Base-by-base conservation (phyloP, 768 basidiomycete species). In the Boletus pseudopeckii region DNA sequence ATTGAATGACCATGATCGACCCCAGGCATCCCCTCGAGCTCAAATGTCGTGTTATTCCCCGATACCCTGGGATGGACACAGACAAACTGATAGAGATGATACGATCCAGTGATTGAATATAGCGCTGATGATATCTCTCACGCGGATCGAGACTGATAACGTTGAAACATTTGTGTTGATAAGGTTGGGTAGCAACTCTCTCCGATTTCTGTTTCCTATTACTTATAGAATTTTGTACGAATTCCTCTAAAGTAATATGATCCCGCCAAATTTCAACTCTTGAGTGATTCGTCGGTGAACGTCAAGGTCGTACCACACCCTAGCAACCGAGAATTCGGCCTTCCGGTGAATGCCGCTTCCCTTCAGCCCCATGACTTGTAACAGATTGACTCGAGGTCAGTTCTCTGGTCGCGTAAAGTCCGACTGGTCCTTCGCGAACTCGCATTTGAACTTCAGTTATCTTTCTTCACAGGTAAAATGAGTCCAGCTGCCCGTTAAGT, bases 1-100 rank as follows among this genome's bases (percentile, higher is more conserved):
- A 6, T n/a, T 14, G 28, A 34, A 40, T 63, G 45, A 59, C 36
- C 37, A 33, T 38, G 43, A 30, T 36, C 9, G 9, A 28, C 7
- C 47, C 48, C 26, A 69, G 68, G 7, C 70, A 71, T 33, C 68
- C 68, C 4, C 55, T 70, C 15, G 57, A 59, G 26, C 58, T 69
- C n/a, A 59, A 63, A 32, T 66, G 70, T 37, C 70, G 63, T 17
- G 60, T 71, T 22, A 43, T 68, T 33, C 38, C 57, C 17, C 63
- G 65, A 26, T 22, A 61, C 40, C 53, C 63, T 30, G 52, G 44
- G 22, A 58, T 58, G 61, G 55, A 48, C 28, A 20, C 42, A 26
- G 59, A 55, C 7, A 56, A 53, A 38, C 39, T 70, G 46, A 45
- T 32, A 53, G 55, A 60, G 18, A 45, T 60, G 50, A 54, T 60